Evolutionary conservation across 148 eudicot genomes (phyloP).

Genomic region (Vaccinium corymbosum): DNA sequence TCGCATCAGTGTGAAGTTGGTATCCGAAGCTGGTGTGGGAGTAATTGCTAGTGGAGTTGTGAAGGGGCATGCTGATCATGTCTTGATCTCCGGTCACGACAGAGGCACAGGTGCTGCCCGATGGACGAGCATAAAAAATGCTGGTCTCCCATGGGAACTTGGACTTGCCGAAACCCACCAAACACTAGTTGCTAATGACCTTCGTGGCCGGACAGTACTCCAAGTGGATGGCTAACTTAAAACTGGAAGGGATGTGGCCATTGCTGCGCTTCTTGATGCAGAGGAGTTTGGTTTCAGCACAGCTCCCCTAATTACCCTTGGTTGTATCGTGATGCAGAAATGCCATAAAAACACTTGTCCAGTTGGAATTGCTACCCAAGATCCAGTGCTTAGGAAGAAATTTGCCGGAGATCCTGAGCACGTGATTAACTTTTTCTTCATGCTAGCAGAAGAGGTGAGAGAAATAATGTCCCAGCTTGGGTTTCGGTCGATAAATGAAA

Average conservation of each 20-base stretch:
- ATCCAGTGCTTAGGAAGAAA: constrained; percentile 89
- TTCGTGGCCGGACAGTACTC: constrained; percentile 84
- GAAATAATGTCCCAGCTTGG: constrained; percentile 95
- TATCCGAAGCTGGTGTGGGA: constrained; percentile 97
- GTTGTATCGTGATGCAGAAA: constrained; percentile 97
- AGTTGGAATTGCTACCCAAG: constrained; percentile 97
- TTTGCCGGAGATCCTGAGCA: constrained; percentile 98
- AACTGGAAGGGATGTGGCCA: constrained; percentile 94
- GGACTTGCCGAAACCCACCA: constrained; percentile 99
- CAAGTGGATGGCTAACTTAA: constrained; percentile 93
- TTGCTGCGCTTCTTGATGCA: constrained; percentile 96
- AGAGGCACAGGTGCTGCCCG: constrained; percentile 97
- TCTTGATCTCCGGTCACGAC: constrained; percentile 93
- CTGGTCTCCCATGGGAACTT: constrained; percentile 99
- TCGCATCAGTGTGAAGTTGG: constrained; percentile 87
- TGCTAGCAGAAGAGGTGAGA: constrained; percentile 95
- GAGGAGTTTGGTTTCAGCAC: constrained; percentile 99
- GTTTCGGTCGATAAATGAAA: constrained; percentile 66
- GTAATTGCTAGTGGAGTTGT: constrained; percentile 97
- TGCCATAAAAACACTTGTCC: constrained; percentile 99
- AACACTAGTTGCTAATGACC: constrained; percentile 93
- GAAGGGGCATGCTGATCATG: constrained; percentile 95
- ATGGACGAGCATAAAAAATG: constrained; percentile 98
- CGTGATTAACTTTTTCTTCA: constrained; percentile 94
- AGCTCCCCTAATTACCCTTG: constrained; percentile 92